phyloP scores from a whole-genome alignment of 192 early-diverging fungal genomes.

The Linnemannia elongata region DNA sequence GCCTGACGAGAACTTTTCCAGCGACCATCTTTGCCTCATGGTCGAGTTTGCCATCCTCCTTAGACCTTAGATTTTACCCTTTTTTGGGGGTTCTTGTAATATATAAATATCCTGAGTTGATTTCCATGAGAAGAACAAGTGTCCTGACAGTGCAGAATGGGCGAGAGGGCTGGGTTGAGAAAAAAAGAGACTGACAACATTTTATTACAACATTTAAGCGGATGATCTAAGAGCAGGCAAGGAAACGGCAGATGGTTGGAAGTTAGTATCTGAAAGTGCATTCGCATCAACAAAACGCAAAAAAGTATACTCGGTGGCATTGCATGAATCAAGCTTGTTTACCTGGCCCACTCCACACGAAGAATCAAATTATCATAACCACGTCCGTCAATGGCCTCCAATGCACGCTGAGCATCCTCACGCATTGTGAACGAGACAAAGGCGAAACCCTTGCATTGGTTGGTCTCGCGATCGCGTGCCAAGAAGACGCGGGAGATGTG shows the following conservation, averaged over 20 bases:
- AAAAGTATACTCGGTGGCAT: background rate
- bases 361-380: slow-evolving; percentile 98
- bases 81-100: background rate
- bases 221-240: slow-evolving; percentile 31
- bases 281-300: background rate
- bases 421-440: slow-evolving; percentile 91
- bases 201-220: slow-evolving; percentile 42
- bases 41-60: slow-evolving; percentile 51
- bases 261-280: background rate
- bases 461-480: slow-evolving; percentile 86
- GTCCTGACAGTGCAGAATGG: background rate
- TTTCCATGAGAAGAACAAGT: background rate
- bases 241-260: background rate
- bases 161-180: background rate
- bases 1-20: slow-evolving; percentile 54
- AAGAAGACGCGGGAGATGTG: slow-evolving; percentile 86
- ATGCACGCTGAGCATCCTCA: slow-evolving; percentile 86
- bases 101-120: slow-evolving; percentile 1
- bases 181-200: slow-evolving; percentile 7
- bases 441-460: slow-evolving; percentile 94
- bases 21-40: slow-evolving; percentile 49
- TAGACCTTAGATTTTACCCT: background rate
- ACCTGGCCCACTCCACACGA: slow-evolving; percentile 87
- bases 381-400: slow-evolving; percentile 91
- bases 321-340: slow-evolving; percentile 16